These are phyloP conservation scores for Filosporella fistucella DNA, from an alignment of 495 filamentous ascomycete species.

Conservation along the genomic window DNA sequence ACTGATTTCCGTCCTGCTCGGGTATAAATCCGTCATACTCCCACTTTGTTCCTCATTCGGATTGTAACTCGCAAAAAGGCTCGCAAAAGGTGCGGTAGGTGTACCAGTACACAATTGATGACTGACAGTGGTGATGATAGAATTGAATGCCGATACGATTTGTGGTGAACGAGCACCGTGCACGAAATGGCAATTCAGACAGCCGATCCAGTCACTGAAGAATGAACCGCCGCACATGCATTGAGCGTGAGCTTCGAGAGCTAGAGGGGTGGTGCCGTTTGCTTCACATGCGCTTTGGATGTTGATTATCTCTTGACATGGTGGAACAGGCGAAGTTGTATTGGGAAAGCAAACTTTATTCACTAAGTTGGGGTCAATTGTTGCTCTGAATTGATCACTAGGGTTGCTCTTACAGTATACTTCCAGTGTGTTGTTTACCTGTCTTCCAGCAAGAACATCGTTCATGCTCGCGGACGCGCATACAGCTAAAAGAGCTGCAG, in stretches of 20 bases:
- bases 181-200: conserved; percentile 29
- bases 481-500: background rate
- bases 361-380: conserved; percentile 5
- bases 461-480: background rate
- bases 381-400: too few species aligned
- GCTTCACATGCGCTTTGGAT: conserved; percentile 12
- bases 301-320: conserved; percentile 18
- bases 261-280: conserved; percentile 24
- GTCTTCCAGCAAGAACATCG: conserved; percentile 5
- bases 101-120: conserved; percentile 26
- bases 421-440: background rate
- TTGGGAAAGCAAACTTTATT: conserved; percentile 13
- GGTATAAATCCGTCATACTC: conserved; percentile 24
- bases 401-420: background rate
- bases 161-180: conserved; percentile 30
- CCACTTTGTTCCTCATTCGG: conserved; percentile 20
- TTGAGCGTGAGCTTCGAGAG: conserved; percentile 31
- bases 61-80: conserved; percentile 24
- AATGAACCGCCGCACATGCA: conserved; percentile 37
- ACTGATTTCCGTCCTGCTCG: conserved; percentile 29
- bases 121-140: conserved; percentile 25
- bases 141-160: conserved; percentile 24
- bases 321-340: conserved; percentile 7
- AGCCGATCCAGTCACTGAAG: conserved; percentile 34
- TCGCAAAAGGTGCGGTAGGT: conserved; percentile 25